Evolutionary conservation across 371 early-diverging fungal species (phyloP), one percentile per base, ranked within the genome.

Genomic region (Zychaea mexicana): DNA sequence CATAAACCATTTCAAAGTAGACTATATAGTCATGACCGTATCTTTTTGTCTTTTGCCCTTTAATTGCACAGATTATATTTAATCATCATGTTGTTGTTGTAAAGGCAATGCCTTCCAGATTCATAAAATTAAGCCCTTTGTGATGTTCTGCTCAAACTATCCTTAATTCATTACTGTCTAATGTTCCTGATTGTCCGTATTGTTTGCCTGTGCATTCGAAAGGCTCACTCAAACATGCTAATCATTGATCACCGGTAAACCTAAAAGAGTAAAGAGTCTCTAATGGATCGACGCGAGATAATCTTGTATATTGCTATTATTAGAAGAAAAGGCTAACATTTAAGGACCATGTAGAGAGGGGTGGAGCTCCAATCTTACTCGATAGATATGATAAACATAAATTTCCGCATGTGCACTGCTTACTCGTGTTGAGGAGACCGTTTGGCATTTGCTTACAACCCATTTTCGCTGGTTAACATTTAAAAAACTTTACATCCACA

Each of bases 341-440:
- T 46, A 58, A 2, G 10, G 19, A 47, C 26, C 22, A 54, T n/a
- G n/a, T n/a, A n/a, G n/a, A n/a, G n/a, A n/a, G n/a, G n/a, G n/a
- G n/a, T n/a, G n/a, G n/a, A n/a, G n/a, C n/a, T n/a, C n/a, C n/a
- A n/a, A n/a, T n/a, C 59, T 53, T 77, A 87, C 87, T 72, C 88
- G 83, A 69, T 92, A 94, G 19, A 92, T n/a, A n/a, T n/a, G n/a
- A n/a, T 87, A 61, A 84, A 88, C 56, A 93, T 59, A 60, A 94
- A 93, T 60, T 94, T 93, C 42, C 84, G 79, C 61, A 92, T 74
- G 72, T 92, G 92, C 0, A 87, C 81, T 2, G 82, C 74, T 68
- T 94, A 93, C 59, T n/a, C n/a, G n/a, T 89, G 88, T 13, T 84
- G 78, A 1, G 88, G 72, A 1, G 88, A 71, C 59, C 93, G 93